Evolutionary conservation across 2,329 filamentous ascomycete species (phyloP).

Genomic region (Ophiostoma populinum): DNA sequence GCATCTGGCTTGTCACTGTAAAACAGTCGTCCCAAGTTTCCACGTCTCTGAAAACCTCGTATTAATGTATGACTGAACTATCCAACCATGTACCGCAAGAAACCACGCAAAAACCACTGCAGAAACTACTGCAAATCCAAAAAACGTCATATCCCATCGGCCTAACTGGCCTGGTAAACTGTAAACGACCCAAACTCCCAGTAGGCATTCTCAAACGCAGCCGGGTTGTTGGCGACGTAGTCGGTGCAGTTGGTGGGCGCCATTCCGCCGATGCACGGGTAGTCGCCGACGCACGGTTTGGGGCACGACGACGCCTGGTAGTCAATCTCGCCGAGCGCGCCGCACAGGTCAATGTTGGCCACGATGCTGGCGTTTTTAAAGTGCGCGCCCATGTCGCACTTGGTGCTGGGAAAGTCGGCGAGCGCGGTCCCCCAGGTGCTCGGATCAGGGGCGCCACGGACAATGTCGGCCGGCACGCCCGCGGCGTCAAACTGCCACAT

Average conservation of each 20-base stretch:
- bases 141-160: not conserved
- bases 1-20: not conserved
- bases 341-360: slow-evolving; percentile 49
- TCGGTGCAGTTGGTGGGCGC: slow-evolving; percentile 35
- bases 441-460: slow-evolving; percentile 34
- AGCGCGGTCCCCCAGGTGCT: slow-evolving; percentile 42
- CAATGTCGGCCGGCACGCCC: slow-evolving; percentile 34
- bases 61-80: no score
- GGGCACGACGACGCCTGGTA: slow-evolving; percentile 28
- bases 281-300: slow-evolving; percentile 9
- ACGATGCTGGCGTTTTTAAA: slow-evolving; percentile 51
- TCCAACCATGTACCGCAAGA: no score
- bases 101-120: no score
- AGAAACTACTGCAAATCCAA: no score
- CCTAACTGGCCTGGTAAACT: slow-evolving; percentile 29
- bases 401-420: slow-evolving; percentile 47
- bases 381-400: slow-evolving; percentile 40
- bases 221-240: slow-evolving; percentile 38
- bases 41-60: not conserved
- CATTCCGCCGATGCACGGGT: slow-evolving; percentile 12
- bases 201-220: slow-evolving; percentile 38
- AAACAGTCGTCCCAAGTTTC: no score
- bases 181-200: slow-evolving; percentile 48
- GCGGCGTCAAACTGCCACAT: slow-evolving; percentile 40
- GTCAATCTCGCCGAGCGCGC: slow-evolving; percentile 30